phyloP scores from a whole-genome alignment of 139 green algal genomes.

The Coelastrella sp. region DNA sequence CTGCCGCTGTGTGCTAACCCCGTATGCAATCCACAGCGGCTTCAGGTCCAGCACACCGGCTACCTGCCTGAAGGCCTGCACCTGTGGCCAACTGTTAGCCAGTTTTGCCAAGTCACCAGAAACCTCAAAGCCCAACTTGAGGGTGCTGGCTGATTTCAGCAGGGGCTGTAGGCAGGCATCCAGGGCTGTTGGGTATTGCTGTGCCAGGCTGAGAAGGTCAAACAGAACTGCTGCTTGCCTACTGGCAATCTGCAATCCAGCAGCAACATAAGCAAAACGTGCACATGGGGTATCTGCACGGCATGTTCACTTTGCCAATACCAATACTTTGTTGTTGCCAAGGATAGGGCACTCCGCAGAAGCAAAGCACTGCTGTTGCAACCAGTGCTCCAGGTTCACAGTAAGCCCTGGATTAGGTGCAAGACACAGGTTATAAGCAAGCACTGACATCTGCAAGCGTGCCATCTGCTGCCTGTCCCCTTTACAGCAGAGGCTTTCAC shows the following conservation, averaged over 20 bases:
- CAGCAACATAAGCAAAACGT: neutral
- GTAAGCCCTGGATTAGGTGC: no score
- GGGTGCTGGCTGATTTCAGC: neutral
- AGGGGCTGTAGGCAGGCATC: constrained; percentile 49
- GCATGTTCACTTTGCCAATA: no score
- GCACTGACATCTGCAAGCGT: no score
- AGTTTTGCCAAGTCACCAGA: constrained; percentile 68
- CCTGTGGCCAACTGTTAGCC: constrained; percentile 57
- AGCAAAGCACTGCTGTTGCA: no score
- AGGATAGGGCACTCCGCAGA: no score
- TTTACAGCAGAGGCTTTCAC: no score
- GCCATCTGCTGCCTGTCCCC: no score
- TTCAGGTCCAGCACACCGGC: constrained; percentile 60
- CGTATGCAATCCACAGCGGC: constrained; percentile 51
- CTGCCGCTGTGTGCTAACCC: constrained; percentile 4
- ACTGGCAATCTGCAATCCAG: constrained; percentile 53
- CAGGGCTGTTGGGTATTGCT: constrained; percentile 22
- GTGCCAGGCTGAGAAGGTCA: constrained; percentile 67
- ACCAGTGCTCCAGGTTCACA: no score
- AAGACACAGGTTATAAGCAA: no score
- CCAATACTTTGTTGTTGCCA: no score
- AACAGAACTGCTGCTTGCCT: constrained; percentile 61
- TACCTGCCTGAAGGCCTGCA: constrained; percentile 54
- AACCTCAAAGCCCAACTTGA: constrained; percentile 64
- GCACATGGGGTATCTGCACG: no score